Evolutionary conservation across 2,329 filamentous ascomycete genomes (phyloP), one percentile per base, ranked within the genome.

Genomic region (Penicillium sp.): DNA sequence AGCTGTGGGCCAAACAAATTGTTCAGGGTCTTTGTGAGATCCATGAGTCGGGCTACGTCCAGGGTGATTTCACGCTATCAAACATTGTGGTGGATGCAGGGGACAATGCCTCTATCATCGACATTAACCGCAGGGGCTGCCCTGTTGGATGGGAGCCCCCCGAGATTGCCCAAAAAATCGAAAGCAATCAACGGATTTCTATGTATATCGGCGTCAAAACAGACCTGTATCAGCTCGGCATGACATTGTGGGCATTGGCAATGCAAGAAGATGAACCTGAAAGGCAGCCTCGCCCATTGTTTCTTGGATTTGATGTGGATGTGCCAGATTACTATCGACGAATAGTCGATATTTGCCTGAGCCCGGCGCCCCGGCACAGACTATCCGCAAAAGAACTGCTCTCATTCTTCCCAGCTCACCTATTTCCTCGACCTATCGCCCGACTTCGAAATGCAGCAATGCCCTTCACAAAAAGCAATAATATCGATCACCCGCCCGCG

Each of bases 141-240:
- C 94, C 94, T 0, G 90, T 97, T 4, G 93, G 93, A 20, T 99
- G 94, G 94, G 94, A 99, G 62, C 92, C 94, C 2, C 94, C 94
- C 4, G 94, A 99, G 73, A 88, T 95, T 49, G 88, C 87, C 13
- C 83, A 84, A 5, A 84, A 97, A 49, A 91, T 97, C 54, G 87
- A 93, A 59, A 92, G 87, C 70, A 90, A 89, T 51, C 92, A 97
- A 71, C 84, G 91, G 24, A 92, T 99, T 46, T 89, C 90, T 39
- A 96, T 97, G 87, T 97, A 96, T 67, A 97, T 99, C 68, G 93
- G 94, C 10, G 91, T 97, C 68, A 99, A 99, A 74, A 96, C 93
- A 0, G 94, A 99, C 72, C 79, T 99, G 1, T 99, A 89, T 66
- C 94, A 99, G 72, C 81, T 97, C 4, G 94, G 94, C 4, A 99